These are phyloP conservation scores for Penicillium decumbens DNA, from an alignment of 2,329 filamentous ascomycete species.

Conservation along the genomic window DNA sequence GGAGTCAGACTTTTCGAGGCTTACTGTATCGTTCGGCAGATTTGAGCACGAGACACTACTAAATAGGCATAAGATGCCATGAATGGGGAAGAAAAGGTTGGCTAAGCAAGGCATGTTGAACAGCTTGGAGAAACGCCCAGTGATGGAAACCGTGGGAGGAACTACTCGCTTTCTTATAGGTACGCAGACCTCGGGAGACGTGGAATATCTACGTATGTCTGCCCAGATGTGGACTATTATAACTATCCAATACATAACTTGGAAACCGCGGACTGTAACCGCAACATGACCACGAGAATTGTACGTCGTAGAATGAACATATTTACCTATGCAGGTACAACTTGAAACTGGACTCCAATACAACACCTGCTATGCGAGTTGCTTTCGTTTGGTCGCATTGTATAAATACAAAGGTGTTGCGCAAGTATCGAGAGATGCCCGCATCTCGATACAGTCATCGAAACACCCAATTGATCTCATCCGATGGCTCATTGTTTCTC, in stretches of 20 bases:
- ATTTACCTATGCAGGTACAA: not conserved
- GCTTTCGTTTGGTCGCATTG: not conserved
- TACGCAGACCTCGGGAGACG: not conserved
- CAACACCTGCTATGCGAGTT: not conserved
- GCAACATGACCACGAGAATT: not conserved
- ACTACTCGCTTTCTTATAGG: not conserved
- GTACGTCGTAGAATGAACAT: no score
- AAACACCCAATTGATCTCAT: not conserved
- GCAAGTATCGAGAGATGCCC: conserved; percentile 15
- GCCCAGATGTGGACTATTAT: no score
- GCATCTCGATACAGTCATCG: conserved; percentile 10
- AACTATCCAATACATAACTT: not conserved
- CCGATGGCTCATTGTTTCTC: conserved; percentile 10
- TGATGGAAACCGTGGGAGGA: not conserved
- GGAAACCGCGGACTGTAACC: not conserved
- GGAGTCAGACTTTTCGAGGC: not conserved
- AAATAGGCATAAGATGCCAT: not conserved
- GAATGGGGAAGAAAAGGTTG: not conserved
- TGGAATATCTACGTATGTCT: not conserved
- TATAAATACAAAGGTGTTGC: conserved; percentile 15
- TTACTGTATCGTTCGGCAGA: not conserved
- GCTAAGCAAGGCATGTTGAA: not conserved
- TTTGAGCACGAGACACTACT: no score
- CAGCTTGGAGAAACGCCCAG: not conserved
- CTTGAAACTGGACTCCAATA: no score